Evolutionary conservation across 495 filamentous ascomycete genomes (phyloP).

Genomic region (Aspergillus bridgeri): DNA sequence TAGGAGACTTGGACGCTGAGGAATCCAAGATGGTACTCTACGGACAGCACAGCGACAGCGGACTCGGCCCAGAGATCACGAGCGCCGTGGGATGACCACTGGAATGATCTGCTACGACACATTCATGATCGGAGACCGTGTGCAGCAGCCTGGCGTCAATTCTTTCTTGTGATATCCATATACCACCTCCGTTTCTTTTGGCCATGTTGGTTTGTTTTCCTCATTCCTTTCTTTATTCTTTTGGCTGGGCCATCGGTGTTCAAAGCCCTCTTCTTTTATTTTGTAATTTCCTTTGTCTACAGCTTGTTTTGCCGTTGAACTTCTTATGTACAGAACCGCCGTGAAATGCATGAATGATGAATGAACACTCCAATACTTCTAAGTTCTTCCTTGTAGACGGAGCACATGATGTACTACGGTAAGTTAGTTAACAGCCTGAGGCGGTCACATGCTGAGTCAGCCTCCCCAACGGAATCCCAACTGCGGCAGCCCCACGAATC

Average conservation of each 20-base stretch:
- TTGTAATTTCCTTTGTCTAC: conserved; percentile 22
- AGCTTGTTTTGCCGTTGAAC: background rate
- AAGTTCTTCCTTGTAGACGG: background rate
- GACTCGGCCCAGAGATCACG: conserved; percentile 41
- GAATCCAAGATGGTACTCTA: conserved; percentile 36
- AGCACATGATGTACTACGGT: background rate
- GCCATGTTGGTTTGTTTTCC: conserved; percentile 5
- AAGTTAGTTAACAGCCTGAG: background rate
- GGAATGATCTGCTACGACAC: background rate
- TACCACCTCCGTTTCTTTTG: conserved; percentile 20
- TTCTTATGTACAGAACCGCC: conserved; percentile 1
- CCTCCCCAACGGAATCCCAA: conserved; percentile 7
- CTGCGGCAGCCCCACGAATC: conserved; percentile 15
- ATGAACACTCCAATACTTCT: background rate
- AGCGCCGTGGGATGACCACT: conserved; percentile 22
- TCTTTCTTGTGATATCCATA: conserved; percentile 16
- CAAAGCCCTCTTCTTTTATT: conserved; percentile 11
- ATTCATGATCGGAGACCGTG: background rate
- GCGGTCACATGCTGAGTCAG: background rate
- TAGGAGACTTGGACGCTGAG: conserved; percentile 27
- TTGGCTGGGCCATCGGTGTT: background rate
- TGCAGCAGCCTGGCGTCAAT: conserved; percentile 1
- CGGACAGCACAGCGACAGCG: conserved; percentile 42
- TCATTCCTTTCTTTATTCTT: conserved; percentile 8
- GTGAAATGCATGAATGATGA: background rate